Evolutionary conservation across 805 yeast species (phyloP), one percentile per base, ranked within the genome.

Genomic region (Candida alai): DNA sequence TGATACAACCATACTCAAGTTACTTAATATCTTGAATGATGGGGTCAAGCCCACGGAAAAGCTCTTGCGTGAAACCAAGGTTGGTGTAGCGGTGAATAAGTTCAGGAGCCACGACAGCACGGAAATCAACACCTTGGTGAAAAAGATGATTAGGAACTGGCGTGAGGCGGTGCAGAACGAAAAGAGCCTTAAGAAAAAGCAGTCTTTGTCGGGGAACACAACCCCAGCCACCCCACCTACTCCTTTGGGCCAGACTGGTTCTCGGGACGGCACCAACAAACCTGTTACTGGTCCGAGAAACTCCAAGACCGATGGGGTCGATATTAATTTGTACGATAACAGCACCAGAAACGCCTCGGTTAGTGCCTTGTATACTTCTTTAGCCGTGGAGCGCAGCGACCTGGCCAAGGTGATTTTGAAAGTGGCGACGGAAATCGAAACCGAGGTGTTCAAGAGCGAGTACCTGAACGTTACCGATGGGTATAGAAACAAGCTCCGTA

Each of bases 21-120:
- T 89, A 12, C 63, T 90, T 44, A 73, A 68, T 27, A 67, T 73
- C 16, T 64, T 90, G 41, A 78, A 82, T 45, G 75, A 71, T 37
- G 85, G 84, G 9, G 84, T 87, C 34, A 67, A 69, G 46, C 96
- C 97, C 7, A 80, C 94, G 1, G 97, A 90, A 53, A 76, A 79
- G 54, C 67, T 90, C 22, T 68, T 90, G 33, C 74, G 97, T 50
- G 95, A 90, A 51, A 93, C 98, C 6, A 88, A 87, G 58, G 90
- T 93, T n/a, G 98, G 98, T 44, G 90, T 93, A 12, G 90, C 89
- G 6, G 97, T 93, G 26, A 93, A 93, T 64, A 88, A 86, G 59
- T 77, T 84, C 50, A 77, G 95, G 44, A 62, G 84, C 6, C 77
- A 79, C 30, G 52, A 61, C 19, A 85, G 84, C 57, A 42, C 73